A percentile compares a stretch with the other conserved stretches of the same genome.
These are phyloP conservation scores for Xylaria sp. DNA, from an alignment of 2,329 filamentous ascomycete species.

Conservation along the genomic window DNA sequence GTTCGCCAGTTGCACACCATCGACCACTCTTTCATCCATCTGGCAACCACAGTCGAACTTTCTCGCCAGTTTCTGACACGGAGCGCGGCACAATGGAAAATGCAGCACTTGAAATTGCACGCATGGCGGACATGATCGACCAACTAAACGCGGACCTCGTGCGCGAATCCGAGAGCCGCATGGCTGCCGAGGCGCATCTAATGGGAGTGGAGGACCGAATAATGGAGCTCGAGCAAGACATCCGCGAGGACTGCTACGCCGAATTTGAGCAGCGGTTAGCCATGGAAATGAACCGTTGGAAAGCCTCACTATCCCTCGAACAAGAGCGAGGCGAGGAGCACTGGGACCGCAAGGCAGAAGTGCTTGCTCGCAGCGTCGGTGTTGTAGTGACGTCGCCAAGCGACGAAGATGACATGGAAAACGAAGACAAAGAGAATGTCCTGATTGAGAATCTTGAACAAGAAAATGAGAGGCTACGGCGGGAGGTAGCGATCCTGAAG, in stretches of 20 bases:
- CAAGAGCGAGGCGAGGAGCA: conserved; percentile 84
- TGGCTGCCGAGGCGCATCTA: conserved; percentile 78
- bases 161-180: conserved; percentile 75
- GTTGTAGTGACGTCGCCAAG: conserved; percentile 54
- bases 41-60: conserved; percentile 45
- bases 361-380: conserved; percentile 69
- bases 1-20: conserved; percentile 50
- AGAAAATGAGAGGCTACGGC: conserved; percentile 76
- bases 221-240: conserved; percentile 78
- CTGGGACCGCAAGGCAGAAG: conserved; percentile 87
- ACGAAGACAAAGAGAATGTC: conserved; percentile 70
- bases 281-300: conserved; percentile 83
- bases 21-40: conserved; percentile 57
- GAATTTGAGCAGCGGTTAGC: conserved; percentile 86
- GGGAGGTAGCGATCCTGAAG: conserved; percentile 72
- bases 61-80: conserved; percentile 56
- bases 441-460: conserved; percentile 72
- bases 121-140: conserved; percentile 82
- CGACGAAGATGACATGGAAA: conserved; percentile 58
- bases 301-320: conserved; percentile 80
- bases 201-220: conserved; percentile 74
- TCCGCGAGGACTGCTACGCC: conserved; percentile 87
- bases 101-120: conserved; percentile 81
- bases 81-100: conserved; percentile 82
- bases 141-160: conserved; percentile 75